Evolutionary conservation across 2,329 filamentous ascomycete genomes (phyloP).

Genomic region (Myriosclerotinia curreyana): DNA sequence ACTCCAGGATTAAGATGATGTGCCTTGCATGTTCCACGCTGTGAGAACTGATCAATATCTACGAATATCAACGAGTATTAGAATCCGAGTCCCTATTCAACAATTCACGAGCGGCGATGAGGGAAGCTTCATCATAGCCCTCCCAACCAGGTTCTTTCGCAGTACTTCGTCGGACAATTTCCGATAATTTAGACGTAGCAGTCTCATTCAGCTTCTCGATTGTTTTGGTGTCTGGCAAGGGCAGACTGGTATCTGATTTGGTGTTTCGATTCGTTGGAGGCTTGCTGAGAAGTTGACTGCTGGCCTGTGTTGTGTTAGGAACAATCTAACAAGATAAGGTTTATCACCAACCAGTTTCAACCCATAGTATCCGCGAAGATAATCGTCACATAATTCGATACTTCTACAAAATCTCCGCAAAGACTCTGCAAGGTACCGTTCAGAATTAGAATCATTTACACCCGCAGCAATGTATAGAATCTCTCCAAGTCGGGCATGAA

Average conservation of each 20-base stretch:
- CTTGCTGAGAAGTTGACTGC: constrained; percentile 44
- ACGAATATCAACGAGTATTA: constrained; percentile 34
- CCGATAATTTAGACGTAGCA: constrained; percentile 70
- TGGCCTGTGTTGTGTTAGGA: constrained; percentile 37
- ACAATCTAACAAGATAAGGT: background rate
- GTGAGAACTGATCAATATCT: constrained; percentile 19
- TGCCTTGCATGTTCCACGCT: constrained; percentile 26
- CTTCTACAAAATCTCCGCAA: constrained; percentile 85
- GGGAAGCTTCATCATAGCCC: constrained; percentile 69
- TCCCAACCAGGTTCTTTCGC: constrained; percentile 64
- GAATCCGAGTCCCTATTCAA: constrained; percentile 34
- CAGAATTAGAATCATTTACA: constrained; percentile 41
- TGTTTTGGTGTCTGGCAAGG: constrained; percentile 55
- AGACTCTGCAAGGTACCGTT: constrained; percentile 64
- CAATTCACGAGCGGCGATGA: constrained; percentile 64
- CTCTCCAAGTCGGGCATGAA: constrained; percentile 85
- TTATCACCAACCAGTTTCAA: constrained; percentile 65
- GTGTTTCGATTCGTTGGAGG: constrained; percentile 46
- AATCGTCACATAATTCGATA: constrained; percentile 90
- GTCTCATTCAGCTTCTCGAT: constrained; percentile 67
- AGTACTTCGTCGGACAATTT: constrained; percentile 66
- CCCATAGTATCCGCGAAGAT: constrained; percentile 88
- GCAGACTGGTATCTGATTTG: constrained; percentile 46
- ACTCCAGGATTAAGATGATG: constrained; percentile 25
- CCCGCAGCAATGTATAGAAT: constrained; percentile 68